These are phyloP conservation scores for Leucocoprinus sp. DNA, from an alignment of 768 basidiomycete genomes.

Conservation along the genomic window DNA sequence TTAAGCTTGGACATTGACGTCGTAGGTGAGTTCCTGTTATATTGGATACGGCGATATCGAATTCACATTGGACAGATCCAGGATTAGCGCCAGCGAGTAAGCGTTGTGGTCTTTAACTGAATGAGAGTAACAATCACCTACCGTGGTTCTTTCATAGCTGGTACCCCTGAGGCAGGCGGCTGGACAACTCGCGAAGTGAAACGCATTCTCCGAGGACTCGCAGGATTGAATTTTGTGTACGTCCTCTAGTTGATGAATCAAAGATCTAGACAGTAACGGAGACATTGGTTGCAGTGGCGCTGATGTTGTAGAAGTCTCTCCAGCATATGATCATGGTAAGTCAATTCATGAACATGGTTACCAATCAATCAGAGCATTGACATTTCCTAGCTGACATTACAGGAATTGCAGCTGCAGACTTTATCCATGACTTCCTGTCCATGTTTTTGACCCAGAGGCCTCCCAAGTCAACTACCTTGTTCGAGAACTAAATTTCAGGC, in stretches of 20 bases:
- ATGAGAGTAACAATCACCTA: background rate
- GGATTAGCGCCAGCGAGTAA: slow-evolving; percentile 71
- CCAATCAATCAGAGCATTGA: background rate
- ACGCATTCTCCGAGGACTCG: slow-evolving; percentile 70
- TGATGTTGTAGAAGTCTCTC: slow-evolving; percentile 68
- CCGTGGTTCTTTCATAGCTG: slow-evolving; percentile 36
- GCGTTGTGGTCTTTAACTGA: slow-evolving; percentile 17
- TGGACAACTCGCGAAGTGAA: slow-evolving; percentile 82
- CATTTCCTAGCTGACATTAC: slow-evolving; percentile 49
- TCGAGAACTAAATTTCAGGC: background rate
- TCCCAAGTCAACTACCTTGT: background rate
- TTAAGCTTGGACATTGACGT: slow-evolving; percentile 76
- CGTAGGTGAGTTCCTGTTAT: slow-evolving; percentile 38
- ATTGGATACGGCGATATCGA: background rate
- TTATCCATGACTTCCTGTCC: slow-evolving; percentile 62
- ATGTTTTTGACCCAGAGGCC: slow-evolving; percentile 28
- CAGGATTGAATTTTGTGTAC: slow-evolving; percentile 74
- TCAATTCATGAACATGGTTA: no score
- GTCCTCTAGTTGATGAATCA: slow-evolving; percentile 15
- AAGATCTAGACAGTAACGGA: background rate
- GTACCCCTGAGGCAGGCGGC: slow-evolving; percentile 79
- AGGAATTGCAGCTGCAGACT: slow-evolving; percentile 57
- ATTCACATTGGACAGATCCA: slow-evolving; percentile 40
- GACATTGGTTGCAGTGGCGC: slow-evolving; percentile 38
- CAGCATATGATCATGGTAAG: slow-evolving; percentile 64